phyloP scores from a whole-genome alignment of 352 stramenopile genomes.

The Peronosclerospora sorghi region DNA sequence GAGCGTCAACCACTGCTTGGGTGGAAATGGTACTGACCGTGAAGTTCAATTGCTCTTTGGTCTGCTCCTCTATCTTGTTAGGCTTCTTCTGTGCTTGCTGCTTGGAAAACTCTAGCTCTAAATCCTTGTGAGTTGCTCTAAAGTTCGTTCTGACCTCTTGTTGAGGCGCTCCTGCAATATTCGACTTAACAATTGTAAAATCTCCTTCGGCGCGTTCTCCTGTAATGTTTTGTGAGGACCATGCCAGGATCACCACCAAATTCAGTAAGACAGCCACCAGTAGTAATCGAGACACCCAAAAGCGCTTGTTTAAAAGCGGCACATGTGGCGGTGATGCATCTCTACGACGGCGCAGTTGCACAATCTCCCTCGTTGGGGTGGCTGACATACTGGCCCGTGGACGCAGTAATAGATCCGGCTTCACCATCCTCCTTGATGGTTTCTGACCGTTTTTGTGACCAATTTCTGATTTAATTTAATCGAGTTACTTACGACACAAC shows the following conservation, averaged over 20 bases:
- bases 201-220: conserved; percentile 2
- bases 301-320: conserved; percentile 1
- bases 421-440: no score
- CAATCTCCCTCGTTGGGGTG: not conserved
- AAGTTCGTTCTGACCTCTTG: no score
- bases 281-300: conserved; percentile 15
- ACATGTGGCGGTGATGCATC: not conserved
- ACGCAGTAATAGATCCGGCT: conserved; percentile 10
- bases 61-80: not conserved
- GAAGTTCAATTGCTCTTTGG: not conserved
- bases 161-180: not conserved
- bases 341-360: conserved; percentile 3
- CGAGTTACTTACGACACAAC: no score
- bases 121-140: conserved; percentile 7
- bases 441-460: no score
- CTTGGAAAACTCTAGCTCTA: not conserved
- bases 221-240: conserved; percentile 17
- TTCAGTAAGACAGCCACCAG: conserved; percentile 14
- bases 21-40: conserved; percentile 6
- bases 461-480: no score
- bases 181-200: conserved; percentile 4
- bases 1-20: conserved; percentile 8
- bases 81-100: conserved; percentile 6
- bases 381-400: conserved; percentile 8
- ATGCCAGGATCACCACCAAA: conserved; percentile 12